Conservation (phyloP, 768 basidiomycete genomes). For the Boletus tylopilopsis region DNA sequence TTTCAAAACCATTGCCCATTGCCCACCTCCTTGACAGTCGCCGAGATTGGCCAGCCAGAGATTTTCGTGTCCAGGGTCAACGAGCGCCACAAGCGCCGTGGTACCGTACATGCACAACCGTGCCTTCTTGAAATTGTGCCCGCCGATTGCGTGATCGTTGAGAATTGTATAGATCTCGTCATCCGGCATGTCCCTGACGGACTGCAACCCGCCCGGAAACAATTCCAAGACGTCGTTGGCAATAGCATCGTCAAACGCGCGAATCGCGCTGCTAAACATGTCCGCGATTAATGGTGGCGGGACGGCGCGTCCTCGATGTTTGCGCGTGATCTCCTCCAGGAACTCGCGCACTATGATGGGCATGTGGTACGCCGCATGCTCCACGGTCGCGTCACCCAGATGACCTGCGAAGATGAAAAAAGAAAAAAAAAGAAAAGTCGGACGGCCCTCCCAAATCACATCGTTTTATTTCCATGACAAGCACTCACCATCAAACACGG, state of each 20-base stretch:
- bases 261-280: constrained; percentile 54
- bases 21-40: constrained; percentile 73
- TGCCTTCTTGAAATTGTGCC: constrained; percentile 60
- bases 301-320: constrained; percentile 36
- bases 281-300: constrained; percentile 51
- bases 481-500: constrained; percentile 63
- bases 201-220: constrained; percentile 52
- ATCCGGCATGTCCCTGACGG: constrained; percentile 50
- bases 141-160: constrained; percentile 58
- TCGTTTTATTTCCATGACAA: background rate
- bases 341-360: constrained; percentile 65
- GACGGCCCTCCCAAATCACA: background rate
- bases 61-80: constrained; percentile 64
- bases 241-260: constrained; percentile 63
- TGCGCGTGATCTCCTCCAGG: constrained; percentile 39
- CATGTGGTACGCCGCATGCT: constrained; percentile 63
- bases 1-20: background rate
- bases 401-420: constrained; percentile 43
- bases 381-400: constrained; percentile 65
- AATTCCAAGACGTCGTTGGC: constrained; percentile 61
- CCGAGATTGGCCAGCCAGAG: constrained; percentile 81
- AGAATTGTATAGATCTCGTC: constrained; percentile 55
- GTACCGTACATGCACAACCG: constrained; percentile 77
- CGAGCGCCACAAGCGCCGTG: constrained; percentile 68
- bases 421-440: background rate